Percentiles rank a stretch among this genome's conserved stretches.
Conservation (phyloP, 495 filamentous ascomycete species). For the Articulospora tetracladia region DNA sequence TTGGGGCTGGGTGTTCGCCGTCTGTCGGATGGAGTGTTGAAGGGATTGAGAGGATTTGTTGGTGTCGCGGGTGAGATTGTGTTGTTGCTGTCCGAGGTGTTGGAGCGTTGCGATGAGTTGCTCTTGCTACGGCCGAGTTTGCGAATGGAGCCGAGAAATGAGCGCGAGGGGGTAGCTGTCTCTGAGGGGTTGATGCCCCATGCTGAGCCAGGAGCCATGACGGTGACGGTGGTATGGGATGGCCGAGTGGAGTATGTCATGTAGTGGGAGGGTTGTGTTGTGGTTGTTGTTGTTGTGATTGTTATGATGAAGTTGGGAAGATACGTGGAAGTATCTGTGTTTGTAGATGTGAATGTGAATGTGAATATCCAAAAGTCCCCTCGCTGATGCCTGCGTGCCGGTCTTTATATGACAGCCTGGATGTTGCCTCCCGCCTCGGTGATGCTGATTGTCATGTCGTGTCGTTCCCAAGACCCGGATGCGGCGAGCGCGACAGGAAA, state of each 20-base stretch:
- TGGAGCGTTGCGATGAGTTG: slow-evolving; percentile 10
- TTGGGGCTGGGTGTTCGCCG: neutral
- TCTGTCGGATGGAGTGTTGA: slow-evolving; percentile 6
- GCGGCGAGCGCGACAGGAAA: too few relatives aligned
- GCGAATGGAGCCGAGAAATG: slow-evolving; percentile 20
- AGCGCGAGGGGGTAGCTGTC: neutral
- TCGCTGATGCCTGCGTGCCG: too few relatives aligned
- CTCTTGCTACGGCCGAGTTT: slow-evolving; percentile 23
- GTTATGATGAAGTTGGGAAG: too few relatives aligned
- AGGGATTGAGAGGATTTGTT: neutral
- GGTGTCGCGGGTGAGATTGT: neutral
- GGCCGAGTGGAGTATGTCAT: neutral
- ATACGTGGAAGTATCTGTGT: too few relatives aligned
- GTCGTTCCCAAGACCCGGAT: too few relatives aligned
- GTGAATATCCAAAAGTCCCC: too few relatives aligned
- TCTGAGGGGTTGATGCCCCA: slow-evolving; percentile 5
- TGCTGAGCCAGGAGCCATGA: slow-evolving; percentile 6
- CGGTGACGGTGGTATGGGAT: neutral
- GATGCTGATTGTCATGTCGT: too few relatives aligned
- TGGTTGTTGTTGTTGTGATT: neutral
- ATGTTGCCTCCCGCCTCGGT: too few relatives aligned
- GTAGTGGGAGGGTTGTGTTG: neutral
- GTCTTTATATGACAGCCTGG: too few relatives aligned
- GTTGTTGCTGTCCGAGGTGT: neutral
- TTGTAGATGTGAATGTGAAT: too few relatives aligned